Base-by-base conservation (phyloP, 768 basidiomycete genomes). In the Tylopilus sp. region DNA sequence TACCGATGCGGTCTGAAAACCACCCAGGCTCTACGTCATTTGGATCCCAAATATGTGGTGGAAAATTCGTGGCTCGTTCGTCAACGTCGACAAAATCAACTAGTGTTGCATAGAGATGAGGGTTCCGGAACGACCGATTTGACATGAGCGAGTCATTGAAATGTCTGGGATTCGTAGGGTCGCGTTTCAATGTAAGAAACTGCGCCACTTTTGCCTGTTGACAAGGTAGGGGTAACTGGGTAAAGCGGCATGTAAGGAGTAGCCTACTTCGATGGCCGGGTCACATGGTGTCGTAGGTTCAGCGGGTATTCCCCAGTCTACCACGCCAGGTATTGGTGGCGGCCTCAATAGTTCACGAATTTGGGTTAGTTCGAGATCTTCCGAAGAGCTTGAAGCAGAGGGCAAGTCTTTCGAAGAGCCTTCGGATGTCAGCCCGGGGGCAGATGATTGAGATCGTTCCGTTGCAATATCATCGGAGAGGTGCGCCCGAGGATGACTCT, bases 141-240 rank as follows among this genome's bases (percentile, higher is more conserved):
- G 85, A 82, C 85, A 98, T 91, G 38, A 99, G 79, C 2, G 91
- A 91, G 68, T 97, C 93, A 67, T 98, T 99, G 74, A 97, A 98
- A 68, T 97, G 94, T 58, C 85, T 84, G 1, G 88, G 86, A 59
- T 80, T 78, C 2, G 55, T 53, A 10, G 80, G 64, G 60, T 85
- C 78, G 25, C 74, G 69, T 66, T 93, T 91, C 42, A 98, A 76
- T 1, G 75, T 62, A 50, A 86, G 79, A 60, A 97, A 98, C 46
- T 88, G 83, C 0, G 79, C 71, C 21, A 97, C 78, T 68, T 97
- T 98, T 0, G 82, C 75, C 94, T 95, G 8, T 62, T 18, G 40
- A 38, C 15, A 35, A 36, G 44, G 4, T 7, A 30, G 52, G 43
- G 50, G 25, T 15, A n/a, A 33, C 9, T 40, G 25, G 12, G 49